Evolutionary conservation across 2,329 filamentous ascomycete genomes (phyloP).

Genomic region (Claviceps arundinis): DNA sequence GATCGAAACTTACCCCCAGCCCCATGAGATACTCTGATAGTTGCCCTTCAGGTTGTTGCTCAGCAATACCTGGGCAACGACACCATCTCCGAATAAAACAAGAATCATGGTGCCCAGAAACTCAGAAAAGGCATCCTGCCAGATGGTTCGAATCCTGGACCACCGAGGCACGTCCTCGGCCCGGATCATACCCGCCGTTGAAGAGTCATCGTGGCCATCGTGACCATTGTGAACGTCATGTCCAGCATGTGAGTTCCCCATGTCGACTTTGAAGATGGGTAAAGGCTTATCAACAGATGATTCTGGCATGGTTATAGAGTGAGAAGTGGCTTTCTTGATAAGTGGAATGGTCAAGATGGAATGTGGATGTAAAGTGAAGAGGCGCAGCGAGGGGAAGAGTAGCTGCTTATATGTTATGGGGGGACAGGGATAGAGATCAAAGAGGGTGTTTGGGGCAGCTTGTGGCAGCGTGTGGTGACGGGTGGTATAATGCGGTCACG

Average conservation of each 20-base stretch:
- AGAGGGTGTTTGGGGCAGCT: too few species aligned
- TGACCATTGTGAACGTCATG: too few species aligned
- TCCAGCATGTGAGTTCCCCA: conserved; percentile 9
- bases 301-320: conserved; percentile 20
- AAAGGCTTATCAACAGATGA: conserved; percentile 20
- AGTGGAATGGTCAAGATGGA: conserved; percentile 16
- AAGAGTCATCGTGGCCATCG: conserved; percentile 11
- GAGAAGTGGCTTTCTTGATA: conserved; percentile 2
- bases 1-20: conserved; percentile 29
- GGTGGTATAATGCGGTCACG: too few species aligned
- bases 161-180: conserved; percentile 26
- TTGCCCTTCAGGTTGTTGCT: conserved; percentile 34
- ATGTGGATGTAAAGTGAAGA: neutral
- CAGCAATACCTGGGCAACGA: conserved; percentile 55
- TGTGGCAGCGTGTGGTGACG: too few species aligned
- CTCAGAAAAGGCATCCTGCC: conserved; percentile 50
- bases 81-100: conserved; percentile 57
- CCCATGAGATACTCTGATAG: conserved; percentile 36
- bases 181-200: conserved; percentile 7
- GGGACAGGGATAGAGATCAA: too few species aligned
- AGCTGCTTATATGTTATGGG: too few species aligned
- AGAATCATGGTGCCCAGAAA: conserved; percentile 57
- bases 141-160: conserved; percentile 35
- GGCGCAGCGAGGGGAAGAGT: too few species aligned
- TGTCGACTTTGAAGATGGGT: conserved; percentile 18